These are phyloP conservation scores for Populus alba DNA, from an alignment of 345 rosid species.

Conservation along the genomic window DNA sequence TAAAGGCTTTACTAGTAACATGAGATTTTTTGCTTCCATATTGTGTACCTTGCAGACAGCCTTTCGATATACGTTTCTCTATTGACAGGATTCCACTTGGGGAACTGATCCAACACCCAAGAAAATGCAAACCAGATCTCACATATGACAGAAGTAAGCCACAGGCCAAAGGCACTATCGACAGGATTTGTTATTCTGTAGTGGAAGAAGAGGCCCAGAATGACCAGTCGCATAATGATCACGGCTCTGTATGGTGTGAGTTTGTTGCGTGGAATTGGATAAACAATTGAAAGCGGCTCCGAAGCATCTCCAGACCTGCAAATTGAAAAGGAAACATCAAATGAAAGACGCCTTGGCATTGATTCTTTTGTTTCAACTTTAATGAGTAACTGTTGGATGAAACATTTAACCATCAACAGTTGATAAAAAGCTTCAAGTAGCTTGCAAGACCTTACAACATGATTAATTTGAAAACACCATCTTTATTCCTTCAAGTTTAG, in stretches of 20 bases:
- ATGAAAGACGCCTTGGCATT: background rate
- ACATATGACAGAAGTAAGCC: conserved; percentile 97
- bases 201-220: conserved; percentile 89
- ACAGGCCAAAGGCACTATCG: conserved; percentile 72
- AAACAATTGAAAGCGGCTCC: conserved; percentile 62
- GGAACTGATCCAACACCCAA: conserved; percentile 99
- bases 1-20: background rate
- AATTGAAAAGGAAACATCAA: conserved; percentile 6
- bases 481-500: background rate
- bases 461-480: background rate
- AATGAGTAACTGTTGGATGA: background rate
- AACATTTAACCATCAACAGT: background rate
- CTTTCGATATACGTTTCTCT: conserved; percentile 63
- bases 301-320: conserved; percentile 60
- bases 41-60: conserved; percentile 74
- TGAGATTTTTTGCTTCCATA: background rate
- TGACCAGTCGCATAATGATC: conserved; percentile 68
- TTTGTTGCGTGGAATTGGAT: conserved; percentile 63
- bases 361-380: background rate
- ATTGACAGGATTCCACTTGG: conserved; percentile 89
- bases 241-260: conserved; percentile 75
- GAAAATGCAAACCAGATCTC: conserved; percentile 99
- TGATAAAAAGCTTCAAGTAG: background rate
- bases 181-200: conserved; percentile 91
- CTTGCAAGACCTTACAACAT: background rate